Base-by-base conservation (phyloP, 345 rosid genomes). In the Ceriops decandra region DNA sequence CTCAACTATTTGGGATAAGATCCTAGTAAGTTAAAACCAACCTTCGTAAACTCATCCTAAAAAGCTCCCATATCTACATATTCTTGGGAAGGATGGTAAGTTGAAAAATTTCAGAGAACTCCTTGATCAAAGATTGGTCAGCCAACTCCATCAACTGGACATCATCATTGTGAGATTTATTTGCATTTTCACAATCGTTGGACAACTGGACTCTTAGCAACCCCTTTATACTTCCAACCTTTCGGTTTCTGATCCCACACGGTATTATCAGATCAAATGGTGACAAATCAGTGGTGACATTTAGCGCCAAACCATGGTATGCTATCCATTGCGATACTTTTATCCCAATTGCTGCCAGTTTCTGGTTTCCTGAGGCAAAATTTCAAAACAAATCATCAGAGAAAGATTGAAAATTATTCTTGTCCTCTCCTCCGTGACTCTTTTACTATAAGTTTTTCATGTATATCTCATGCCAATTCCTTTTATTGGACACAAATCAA, bases 281-380 rank as follows among this genome's bases (percentile, higher is more conserved):
- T 31, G 84, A 74, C 72, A 88, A 79, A 82, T 88, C 93, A 1
- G 95, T 77, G n/a, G 87, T 87, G 49, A 88, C 95, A 78, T 92
- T 92, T 32, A 92, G 82, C 26, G 97, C 93, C 58, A 92, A 58
- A 26, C 95, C 95, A 69, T 92, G 98, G 74, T 79, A 92, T 21
- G 95, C 70, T 60, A 88, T 70, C 98, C 98, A 90, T 31, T 76
- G 75, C 7, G 95, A 85, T 28, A 81, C 98, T 57, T 81, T 86
- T 8, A 92, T 82, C 32, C 96, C 98, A 54, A 92, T 76, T 0
- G 97, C 96, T 32, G 97, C 96, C 77, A 89, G 68, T 76, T 91
- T 91, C 67, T 77, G 78, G 73, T 86, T 82, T 49, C 90, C 93
- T 91, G 80, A 31, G 61, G 60, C 63, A 79, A 74, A 75, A 52